These are phyloP conservation scores for Mycena filopes DNA, from an alignment of 768 basidiomycete genomes.

Conservation along the genomic window DNA sequence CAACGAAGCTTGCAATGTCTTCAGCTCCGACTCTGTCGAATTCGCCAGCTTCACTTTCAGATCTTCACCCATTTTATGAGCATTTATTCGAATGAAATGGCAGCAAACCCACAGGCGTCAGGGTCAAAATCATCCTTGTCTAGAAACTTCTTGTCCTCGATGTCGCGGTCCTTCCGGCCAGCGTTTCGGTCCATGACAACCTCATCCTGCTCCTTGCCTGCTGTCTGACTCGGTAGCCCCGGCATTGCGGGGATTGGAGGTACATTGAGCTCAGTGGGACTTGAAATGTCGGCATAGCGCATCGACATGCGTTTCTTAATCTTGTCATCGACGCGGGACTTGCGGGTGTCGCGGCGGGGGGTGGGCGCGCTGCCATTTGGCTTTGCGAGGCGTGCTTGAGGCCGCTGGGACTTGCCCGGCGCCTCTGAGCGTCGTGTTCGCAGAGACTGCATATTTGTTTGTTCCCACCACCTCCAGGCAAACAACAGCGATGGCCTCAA, in stretches of 20 bases:
- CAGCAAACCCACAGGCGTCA: conserved; percentile 76
- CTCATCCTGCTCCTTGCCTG: conserved; percentile 56
- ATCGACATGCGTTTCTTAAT: conserved; percentile 97
- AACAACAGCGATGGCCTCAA: background rate
- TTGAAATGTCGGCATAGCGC: conserved; percentile 89
- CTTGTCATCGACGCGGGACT: conserved; percentile 81
- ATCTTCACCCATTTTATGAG: conserved; percentile 58
- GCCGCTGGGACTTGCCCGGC: conserved; percentile 48
- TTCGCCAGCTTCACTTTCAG: conserved; percentile 90
- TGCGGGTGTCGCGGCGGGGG: conserved; percentile 57
- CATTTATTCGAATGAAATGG: conserved; percentile 1
- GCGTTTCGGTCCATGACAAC: conserved; percentile 54
- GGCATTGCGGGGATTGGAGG: conserved; percentile 72
- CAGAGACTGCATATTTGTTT: conserved; percentile 60
- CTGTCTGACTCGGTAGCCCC: conserved; percentile 45
- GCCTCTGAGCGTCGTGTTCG: conserved; percentile 63
- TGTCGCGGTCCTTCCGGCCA: conserved; percentile 53
- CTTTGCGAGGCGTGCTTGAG: conserved; percentile 30
- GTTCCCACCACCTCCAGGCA: background rate
- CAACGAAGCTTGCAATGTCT: conserved; percentile 80
- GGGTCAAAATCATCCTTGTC: conserved; percentile 88
- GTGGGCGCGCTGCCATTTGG: conserved; percentile 36
- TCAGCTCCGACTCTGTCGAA: conserved; percentile 85
- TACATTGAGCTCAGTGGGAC: conserved; percentile 66
- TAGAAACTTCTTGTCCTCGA: conserved; percentile 73